Base-by-base conservation (phyloP, 169 alveolate species). In the Plasmodium falciparum region DNA sequence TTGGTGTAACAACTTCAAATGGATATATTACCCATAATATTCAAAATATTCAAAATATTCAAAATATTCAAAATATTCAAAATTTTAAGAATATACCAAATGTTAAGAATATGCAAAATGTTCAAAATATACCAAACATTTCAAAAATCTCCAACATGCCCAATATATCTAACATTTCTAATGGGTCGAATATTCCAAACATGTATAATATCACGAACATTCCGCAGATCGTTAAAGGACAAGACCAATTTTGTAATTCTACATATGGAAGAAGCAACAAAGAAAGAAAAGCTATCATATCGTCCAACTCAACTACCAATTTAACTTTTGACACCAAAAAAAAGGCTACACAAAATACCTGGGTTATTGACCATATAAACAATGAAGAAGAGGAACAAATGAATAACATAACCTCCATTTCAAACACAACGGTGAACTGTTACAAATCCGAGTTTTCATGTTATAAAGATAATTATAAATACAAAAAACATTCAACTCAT, bases 351-450 rank as follows among this genome's bases (percentile, higher is more conserved):
- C 80, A 71, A 4, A 47, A 65, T n/a, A 50, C 62, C 9, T 8
- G 17, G 8, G 26, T 71, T 12, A 22, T 49, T 49, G 29, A 26
- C 8, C 9, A 7, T 22, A 13, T 3, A 20, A 12, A 52, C 50
- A 43, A 65, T 43, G 11, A 75, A 20, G n/a, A 39, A 9, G 69
- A 22, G 88, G 12, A 63, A 15, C 29, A 54, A 54, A 33, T 22
- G 67, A 39, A 75, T 29, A 75, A 12, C 52, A 50, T 15, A 50
- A 15, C 33, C 9, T 45, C 6, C 13, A 63, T 24, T 39, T 52
- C 75, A 13, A 71, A 78, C 26, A 67, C 61, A n/a, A 78, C 78
- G 8, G 12, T 78, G 75, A 47, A 65, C 15, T 49, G 76, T 20
- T 78, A 63, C 61, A 75, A 59, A 65, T 62, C 43, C 26, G 75